phyloP scores from a whole-genome alignment of 2,329 filamentous ascomycete species.

The Trichoderma koningiopsis region DNA sequence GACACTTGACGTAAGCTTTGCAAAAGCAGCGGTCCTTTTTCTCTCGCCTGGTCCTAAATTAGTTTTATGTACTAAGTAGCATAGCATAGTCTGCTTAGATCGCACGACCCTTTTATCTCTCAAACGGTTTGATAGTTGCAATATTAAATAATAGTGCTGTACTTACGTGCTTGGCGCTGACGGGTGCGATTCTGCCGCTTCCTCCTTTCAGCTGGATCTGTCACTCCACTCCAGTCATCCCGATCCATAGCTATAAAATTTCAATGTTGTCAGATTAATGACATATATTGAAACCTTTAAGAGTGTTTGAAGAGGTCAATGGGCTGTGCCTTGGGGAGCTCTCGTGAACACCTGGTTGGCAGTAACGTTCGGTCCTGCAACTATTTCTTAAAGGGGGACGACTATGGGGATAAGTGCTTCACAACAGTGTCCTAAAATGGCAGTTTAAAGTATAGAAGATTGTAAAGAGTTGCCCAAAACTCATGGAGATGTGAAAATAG shows the following conservation, averaged over 20 bases:
- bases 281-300: background rate
- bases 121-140: background rate
- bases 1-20: background rate
- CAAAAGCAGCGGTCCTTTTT: background rate
- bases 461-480: background rate
- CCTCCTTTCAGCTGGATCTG: conserved; percentile 1
- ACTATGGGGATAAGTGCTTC: background rate
- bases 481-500: background rate
- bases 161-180: conserved; percentile 1
- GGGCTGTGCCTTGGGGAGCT: background rate
- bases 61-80: background rate
- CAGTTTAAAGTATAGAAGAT: background rate
- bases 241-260: background rate
- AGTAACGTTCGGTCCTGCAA: background rate
- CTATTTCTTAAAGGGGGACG: background rate
- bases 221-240: conserved; percentile 7
- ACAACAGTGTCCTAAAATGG: background rate
- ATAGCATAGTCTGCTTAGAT: background rate
- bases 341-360: background rate
- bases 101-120: background rate
- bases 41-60: background rate
- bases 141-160: background rate
- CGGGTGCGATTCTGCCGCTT: conserved; percentile 11
- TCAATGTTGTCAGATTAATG: background rate
- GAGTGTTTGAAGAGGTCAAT: background rate